A percentile compares a stretch with the other conserved stretches of the same genome.
Conservation (phyloP, 768 basidiomycete genomes). For the Boletus fagicola region DNA sequence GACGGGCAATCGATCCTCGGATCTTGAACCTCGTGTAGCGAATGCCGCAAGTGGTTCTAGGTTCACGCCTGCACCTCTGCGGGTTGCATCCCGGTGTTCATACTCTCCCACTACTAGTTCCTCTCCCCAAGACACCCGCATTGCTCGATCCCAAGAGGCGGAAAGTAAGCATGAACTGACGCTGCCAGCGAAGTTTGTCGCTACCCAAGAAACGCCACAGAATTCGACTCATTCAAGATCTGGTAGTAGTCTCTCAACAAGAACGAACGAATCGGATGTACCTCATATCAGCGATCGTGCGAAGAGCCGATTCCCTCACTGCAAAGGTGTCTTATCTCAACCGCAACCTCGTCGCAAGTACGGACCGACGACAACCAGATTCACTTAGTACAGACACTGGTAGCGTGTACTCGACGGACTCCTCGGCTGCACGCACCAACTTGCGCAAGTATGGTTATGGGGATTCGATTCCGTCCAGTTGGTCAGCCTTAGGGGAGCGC, state of each 20-base stretch:
- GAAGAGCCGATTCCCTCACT: neutral
- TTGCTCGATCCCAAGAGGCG: neutral
- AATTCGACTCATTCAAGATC: neutral
- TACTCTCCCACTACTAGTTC: neutral
- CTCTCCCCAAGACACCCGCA: neutral
- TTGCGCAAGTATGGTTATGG: constrained; percentile 25
- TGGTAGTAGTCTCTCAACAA: neutral
- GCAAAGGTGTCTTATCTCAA: constrained; percentile 9
- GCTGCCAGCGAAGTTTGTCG: neutral
- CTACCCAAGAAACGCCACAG: neutral
- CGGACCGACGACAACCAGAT: neutral
- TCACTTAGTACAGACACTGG: constrained; percentile 14
- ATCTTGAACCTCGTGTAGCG: neutral
- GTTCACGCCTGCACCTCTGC: constrained; percentile 24
- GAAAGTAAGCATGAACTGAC: neutral
- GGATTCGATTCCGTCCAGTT: constrained; percentile 22
- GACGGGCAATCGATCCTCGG: constrained; percentile 39
- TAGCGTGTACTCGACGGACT: constrained; percentile 29
- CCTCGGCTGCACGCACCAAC: constrained; percentile 22
- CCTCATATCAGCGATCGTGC: neutral
- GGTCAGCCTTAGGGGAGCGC: constrained; percentile 16
- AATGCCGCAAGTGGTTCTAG: constrained; percentile 11
- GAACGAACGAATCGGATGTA: neutral
- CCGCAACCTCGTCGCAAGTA: neutral
- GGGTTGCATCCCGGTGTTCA: constrained; percentile 15